Evolutionary conservation across 441 rosid species (phyloP), one percentile per base, ranked within the genome.

Genomic region (Geranium incanum): DNA sequence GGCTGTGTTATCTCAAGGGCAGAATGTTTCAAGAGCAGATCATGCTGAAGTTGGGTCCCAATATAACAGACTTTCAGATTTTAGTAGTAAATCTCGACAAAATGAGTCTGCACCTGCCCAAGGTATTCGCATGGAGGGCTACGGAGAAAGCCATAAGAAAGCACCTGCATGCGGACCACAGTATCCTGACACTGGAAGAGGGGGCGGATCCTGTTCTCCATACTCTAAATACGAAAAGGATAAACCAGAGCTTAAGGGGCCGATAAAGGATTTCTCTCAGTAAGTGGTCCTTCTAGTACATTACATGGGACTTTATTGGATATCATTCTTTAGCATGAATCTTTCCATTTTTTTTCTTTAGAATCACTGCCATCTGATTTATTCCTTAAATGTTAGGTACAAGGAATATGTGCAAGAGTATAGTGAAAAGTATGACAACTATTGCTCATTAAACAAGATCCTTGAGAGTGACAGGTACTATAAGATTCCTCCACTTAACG

Each of bases 211-310:
- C 73, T 84, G 85, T 23, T 81, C 78, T 77, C 78, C 90, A 52
- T 95, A 83, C 78, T 84, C 84, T 36, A 95, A 93, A 82, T 91
- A 87, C 70, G 95, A 89, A 65, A 93, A 89, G 78, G 90, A 88
- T 81, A 83, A 72, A 69, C 88, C 98, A 18, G 99, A 91, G 83
- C 79, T 81, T 41, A 89, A 83, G 84, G 99, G 94, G 69, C 86
- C 86, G 64, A 88, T 95, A 67, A 86, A 78, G 80, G 97, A 88
- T 81, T 81, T 78, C 64, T 71, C 83, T 68, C 98, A 91, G 99
- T 95, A 81, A 84, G 99, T 87, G 72, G 41, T 77, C 69, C 3
- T 55, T 48, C 72, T 16, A 77, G 74, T 4, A 15, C 55, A 37
- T 36, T 43, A 68, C 13, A 28, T 28, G 2, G 33, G 33, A 28